These are phyloP conservation scores for Purpureocillium lavendulum DNA, from an alignment of 2,329 filamentous ascomycete species.

Conservation along the genomic window DNA sequence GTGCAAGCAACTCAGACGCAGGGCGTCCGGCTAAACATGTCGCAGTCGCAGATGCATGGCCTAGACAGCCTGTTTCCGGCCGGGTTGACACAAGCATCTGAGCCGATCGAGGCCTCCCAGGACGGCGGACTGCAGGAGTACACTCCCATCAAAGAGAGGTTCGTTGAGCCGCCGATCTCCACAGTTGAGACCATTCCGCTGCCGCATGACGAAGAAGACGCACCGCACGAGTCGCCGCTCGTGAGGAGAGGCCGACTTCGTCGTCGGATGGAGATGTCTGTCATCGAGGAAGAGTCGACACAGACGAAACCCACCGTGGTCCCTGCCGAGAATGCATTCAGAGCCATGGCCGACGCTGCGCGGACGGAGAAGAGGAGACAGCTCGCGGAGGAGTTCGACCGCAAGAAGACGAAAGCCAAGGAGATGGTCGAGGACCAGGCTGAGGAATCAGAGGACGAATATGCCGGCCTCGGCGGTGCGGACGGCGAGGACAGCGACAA, in stretches of 20 bases:
- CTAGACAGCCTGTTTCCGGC: slow-evolving; percentile 47
- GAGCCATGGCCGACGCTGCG: slow-evolving; percentile 60
- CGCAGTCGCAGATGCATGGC: slow-evolving; percentile 51
- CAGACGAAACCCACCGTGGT: neutral
- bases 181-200: slow-evolving; percentile 61
- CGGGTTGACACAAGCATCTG: slow-evolving; percentile 54
- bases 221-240: slow-evolving; percentile 55
- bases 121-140: slow-evolving; percentile 69
- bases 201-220: slow-evolving; percentile 25
- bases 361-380: slow-evolving; percentile 45
- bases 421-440: slow-evolving; percentile 88
- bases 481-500: slow-evolving; percentile 83
- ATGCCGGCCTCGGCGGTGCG: slow-evolving; percentile 82
- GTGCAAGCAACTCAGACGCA: slow-evolving; percentile 34
- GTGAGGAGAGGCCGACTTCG: slow-evolving; percentile 49
- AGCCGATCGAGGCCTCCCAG: slow-evolving; percentile 69
- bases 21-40: slow-evolving; percentile 46
- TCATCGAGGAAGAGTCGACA: slow-evolving; percentile 2
- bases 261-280: slow-evolving; percentile 26
- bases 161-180: slow-evolving; percentile 55
- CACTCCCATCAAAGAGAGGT: slow-evolving; percentile 62
- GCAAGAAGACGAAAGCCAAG: slow-evolving; percentile 79
- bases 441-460: slow-evolving; percentile 97
- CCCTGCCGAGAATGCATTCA: slow-evolving; percentile 45
- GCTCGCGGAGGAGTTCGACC: slow-evolving; percentile 56